A percentile compares a stretch with the other conserved stretches of the same genome.
These are phyloP conservation scores for Amniculicola lignicola DNA, from an alignment of 495 filamentous ascomycete species.

Conservation along the genomic window DNA sequence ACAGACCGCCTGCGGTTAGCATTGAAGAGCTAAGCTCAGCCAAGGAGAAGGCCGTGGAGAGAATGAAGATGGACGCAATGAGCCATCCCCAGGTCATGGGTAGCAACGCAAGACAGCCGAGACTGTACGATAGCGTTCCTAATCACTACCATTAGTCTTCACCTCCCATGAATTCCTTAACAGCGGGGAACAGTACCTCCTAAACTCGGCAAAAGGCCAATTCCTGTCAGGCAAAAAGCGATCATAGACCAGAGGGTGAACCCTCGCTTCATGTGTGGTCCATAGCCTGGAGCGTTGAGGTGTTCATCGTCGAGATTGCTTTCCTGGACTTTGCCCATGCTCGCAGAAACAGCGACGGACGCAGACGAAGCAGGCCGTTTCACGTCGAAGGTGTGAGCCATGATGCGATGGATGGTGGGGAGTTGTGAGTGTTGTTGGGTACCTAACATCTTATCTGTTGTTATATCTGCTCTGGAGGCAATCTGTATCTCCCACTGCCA, in stretches of 20 bases:
- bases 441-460: too few species aligned
- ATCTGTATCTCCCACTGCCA: too few species aligned
- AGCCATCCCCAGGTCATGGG: conserved; percentile 21
- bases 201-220: conserved; percentile 6
- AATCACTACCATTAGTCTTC: background rate
- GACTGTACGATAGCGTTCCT: conserved; percentile 8
- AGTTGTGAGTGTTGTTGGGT: too few species aligned
- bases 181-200: background rate
- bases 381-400: background rate
- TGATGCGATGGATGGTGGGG: too few species aligned
- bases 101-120: conserved; percentile 1
- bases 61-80: conserved; percentile 7
- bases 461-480: too few species aligned
- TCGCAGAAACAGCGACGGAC: background rate
- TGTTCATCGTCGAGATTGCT: conserved; percentile 6
- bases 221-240: conserved; percentile 9
- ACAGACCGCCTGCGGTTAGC: conserved; percentile 42
- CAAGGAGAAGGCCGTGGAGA: conserved; percentile 19
- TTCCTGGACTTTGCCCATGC: conserved; percentile 1
- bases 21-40: conserved; percentile 33
- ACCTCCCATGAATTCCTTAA: background rate
- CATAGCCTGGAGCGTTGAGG: conserved; percentile 6
- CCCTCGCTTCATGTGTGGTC: conserved; percentile 10
- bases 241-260: conserved; percentile 12
- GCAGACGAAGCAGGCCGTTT: background rate